These are phyloP conservation scores for Vararia minispora DNA, from an alignment of 768 basidiomycete genomes.

Conservation along the genomic window DNA sequence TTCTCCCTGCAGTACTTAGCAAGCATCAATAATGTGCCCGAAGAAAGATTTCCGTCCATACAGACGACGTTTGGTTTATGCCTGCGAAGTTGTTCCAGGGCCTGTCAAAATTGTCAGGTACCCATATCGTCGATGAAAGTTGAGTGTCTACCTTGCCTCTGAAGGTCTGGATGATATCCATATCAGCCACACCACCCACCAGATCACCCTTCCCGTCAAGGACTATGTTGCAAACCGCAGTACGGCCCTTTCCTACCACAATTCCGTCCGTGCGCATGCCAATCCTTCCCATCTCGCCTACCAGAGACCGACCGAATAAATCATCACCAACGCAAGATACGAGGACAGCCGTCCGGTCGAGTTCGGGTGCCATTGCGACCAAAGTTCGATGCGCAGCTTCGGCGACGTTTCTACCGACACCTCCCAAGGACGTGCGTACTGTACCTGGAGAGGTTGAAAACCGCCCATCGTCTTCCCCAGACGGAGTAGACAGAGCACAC, in stretches of 20 bases:
- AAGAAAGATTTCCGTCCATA: slow-evolving; percentile 66
- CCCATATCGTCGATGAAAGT: not conserved
- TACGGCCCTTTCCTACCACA: slow-evolving; percentile 33
- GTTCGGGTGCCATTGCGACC: slow-evolving; percentile 18
- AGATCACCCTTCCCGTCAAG: slow-evolving; percentile 63
- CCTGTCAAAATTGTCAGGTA: slow-evolving; percentile 25
- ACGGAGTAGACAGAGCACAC: slow-evolving; percentile 23
- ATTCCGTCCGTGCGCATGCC: slow-evolving; percentile 83
- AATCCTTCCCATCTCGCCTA: slow-evolving; percentile 38
- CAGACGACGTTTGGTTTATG: slow-evolving; percentile 50
- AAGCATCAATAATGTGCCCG: slow-evolving; percentile 38
- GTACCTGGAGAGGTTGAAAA: slow-evolving; percentile 75
- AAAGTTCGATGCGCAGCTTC: slow-evolving; percentile 74
- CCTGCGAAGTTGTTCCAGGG: slow-evolving; percentile 34
- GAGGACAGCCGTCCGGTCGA: slow-evolving; percentile 36
- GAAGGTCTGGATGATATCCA: slow-evolving; percentile 55
- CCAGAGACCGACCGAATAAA: slow-evolving; percentile 58
- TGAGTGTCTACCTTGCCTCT: slow-evolving; percentile 29
- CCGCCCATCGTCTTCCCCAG: slow-evolving; percentile 22
- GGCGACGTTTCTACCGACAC: slow-evolving; percentile 92
- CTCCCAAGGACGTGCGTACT: slow-evolving; percentile 66
- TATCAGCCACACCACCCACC: slow-evolving; percentile 85
- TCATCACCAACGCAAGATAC: slow-evolving; percentile 73
- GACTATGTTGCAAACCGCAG: slow-evolving; percentile 82
- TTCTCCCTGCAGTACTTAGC: slow-evolving; percentile 38